Percentiles rank a stretch among this genome's conserved stretches.
These are phyloP conservation scores for Lactifluus subvellereus DNA, from an alignment of 768 basidiomycete genomes.

Conservation along the genomic window DNA sequence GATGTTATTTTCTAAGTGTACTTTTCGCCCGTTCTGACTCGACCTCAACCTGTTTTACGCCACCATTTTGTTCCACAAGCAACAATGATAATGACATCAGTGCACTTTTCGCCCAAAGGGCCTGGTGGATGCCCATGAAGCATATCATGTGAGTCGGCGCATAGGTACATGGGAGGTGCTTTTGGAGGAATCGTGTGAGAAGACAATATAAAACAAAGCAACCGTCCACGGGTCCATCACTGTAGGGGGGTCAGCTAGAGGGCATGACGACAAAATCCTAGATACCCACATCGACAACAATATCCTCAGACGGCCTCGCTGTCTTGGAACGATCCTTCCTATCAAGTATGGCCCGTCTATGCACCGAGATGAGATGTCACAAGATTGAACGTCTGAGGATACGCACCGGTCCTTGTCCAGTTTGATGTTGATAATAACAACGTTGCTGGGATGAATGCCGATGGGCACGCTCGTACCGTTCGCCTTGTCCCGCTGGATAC, in stretches of 20 bases:
- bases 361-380: conserved; percentile 14
- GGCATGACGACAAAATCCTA: conserved; percentile 11
- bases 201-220: conserved; percentile 28
- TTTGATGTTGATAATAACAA: conserved; percentile 90
- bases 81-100: neutral
- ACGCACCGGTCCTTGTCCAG: conserved; percentile 79
- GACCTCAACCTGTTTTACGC: conserved; percentile 3
- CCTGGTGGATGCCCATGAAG: conserved; percentile 35
- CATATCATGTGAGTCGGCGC: conserved; percentile 51
- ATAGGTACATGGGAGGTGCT: conserved; percentile 59
- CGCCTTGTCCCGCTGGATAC: conserved; percentile 95
- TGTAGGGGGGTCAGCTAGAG: conserved; percentile 26
- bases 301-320: conserved; percentile 46
- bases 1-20: conserved; percentile 82
- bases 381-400: neutral
- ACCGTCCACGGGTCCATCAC: conserved; percentile 33
- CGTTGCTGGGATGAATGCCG: conserved; percentile 95
- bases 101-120: neutral
- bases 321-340: conserved; percentile 77
- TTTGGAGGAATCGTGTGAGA: conserved; percentile 40
- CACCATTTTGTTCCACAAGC: neutral
- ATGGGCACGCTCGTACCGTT: conserved; percentile 93
- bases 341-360: conserved; percentile 78
- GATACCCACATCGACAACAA: conserved; percentile 69
- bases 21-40: conserved; percentile 9